Conservation (phyloP, 257 asterid species). For the Nicotiana tomentosiformis region DNA sequence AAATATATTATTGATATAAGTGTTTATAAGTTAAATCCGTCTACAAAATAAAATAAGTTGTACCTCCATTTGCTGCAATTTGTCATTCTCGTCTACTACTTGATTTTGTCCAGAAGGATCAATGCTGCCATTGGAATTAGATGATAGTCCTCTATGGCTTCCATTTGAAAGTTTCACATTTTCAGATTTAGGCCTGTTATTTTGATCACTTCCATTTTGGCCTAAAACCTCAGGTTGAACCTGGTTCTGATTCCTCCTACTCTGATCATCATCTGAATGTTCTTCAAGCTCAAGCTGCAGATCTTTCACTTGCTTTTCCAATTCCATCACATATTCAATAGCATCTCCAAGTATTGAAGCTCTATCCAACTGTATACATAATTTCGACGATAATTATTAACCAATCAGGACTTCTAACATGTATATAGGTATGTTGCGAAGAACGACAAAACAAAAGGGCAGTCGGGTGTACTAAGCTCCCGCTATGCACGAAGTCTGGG, state of each 20-base stretch:
- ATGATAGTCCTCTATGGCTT: constrained; percentile 27
- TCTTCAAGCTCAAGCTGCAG: constrained; percentile 68
- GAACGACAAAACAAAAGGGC: too few relatives aligned
- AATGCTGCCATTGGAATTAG: constrained; percentile 12
- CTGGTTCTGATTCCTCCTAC: constrained; percentile 16
- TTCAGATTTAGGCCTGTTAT: constrained; percentile 27
- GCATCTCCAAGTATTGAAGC: constrained; percentile 93
- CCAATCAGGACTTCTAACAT: neutral
- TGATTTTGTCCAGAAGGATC: constrained; percentile 23
- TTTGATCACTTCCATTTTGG: constrained; percentile 21
- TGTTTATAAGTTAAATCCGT: too few relatives aligned
- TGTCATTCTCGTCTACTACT: constrained; percentile 36
- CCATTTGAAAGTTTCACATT: constrained; percentile 22
- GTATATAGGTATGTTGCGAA: too few relatives aligned
- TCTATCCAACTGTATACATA: constrained; percentile 56
- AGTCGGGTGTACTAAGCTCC: too few relatives aligned
- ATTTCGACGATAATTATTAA: neutral
- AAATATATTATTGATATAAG: too few relatives aligned
- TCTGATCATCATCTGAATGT: constrained; percentile 50
- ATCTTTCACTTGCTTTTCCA: constrained; percentile 58
- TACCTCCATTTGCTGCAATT: constrained; percentile 94
- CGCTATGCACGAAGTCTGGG: too few relatives aligned
- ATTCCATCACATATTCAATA: constrained; percentile 69
- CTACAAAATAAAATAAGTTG: neutral
- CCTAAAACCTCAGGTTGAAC: constrained; percentile 18